Conservation (phyloP, 2,329 filamentous ascomycete species). For the Torrubiella hemipterigena region DNA sequence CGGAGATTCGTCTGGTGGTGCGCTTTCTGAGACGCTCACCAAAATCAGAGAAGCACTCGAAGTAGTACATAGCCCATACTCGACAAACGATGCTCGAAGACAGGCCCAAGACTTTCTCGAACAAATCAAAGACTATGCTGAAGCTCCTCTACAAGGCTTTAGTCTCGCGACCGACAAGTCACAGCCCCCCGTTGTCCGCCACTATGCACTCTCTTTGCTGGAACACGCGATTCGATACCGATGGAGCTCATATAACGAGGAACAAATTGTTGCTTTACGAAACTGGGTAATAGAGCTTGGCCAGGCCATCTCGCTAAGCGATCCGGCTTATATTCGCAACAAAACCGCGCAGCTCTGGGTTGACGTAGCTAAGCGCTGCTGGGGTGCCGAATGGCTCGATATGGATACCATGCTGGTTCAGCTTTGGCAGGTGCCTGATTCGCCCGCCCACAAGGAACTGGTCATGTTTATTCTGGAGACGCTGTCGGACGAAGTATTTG, state of each 20-base stretch:
- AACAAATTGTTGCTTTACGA: slow-evolving; percentile 57
- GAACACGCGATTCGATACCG: slow-evolving; percentile 81
- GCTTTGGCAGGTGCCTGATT: slow-evolving; percentile 64
- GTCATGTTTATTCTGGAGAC: slow-evolving; percentile 83
- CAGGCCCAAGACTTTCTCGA: slow-evolving; percentile 82
- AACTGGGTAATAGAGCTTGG: slow-evolving; percentile 72
- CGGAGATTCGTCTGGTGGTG: slow-evolving; percentile 21
- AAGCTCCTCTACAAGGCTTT: slow-evolving; percentile 79
- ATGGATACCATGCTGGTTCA: slow-evolving; percentile 79
- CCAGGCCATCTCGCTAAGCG: slow-evolving; percentile 54
- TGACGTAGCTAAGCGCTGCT: slow-evolving; percentile 84
- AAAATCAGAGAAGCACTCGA: slow-evolving; percentile 77
- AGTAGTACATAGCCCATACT: slow-evolving; percentile 72
- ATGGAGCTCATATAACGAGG: slow-evolving; percentile 60
- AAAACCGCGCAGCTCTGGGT: slow-evolving; percentile 94
- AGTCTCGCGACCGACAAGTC: slow-evolving; percentile 62
- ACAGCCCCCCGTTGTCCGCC: slow-evolving; percentile 72
- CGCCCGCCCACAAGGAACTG: slow-evolving; percentile 62
- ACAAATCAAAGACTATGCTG: slow-evolving; percentile 62
- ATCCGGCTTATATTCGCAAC: slow-evolving; percentile 77
- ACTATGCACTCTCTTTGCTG: slow-evolving; percentile 86
- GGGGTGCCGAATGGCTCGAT: slow-evolving; percentile 86
- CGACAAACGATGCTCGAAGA: slow-evolving; percentile 68
- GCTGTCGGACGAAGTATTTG: slow-evolving; percentile 88
- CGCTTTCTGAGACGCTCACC: slow-evolving; percentile 36